Conservation (phyloP, 2,329 filamentous ascomycete species). For the Xylaria sp. region DNA sequence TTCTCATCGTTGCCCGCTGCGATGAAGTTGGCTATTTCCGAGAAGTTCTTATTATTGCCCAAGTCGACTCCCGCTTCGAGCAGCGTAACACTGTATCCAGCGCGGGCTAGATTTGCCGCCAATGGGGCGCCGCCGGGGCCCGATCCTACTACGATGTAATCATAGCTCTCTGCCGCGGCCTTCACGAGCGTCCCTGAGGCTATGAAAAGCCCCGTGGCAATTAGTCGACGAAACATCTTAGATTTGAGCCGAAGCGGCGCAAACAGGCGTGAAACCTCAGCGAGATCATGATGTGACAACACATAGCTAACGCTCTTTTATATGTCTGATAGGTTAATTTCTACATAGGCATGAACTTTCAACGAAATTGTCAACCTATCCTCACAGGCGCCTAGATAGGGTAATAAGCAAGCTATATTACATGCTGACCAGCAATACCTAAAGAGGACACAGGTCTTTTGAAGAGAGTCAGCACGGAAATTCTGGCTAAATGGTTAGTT, state of each 20-base stretch:
- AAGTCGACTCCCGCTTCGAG: constrained; percentile 67
- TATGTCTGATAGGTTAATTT: constrained; percentile 18
- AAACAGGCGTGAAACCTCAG: background rate
- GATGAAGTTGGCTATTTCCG: constrained; percentile 51
- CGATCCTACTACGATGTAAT: constrained; percentile 64
- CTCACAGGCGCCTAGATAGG: constrained; percentile 29
- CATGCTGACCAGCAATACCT: constrained; percentile 13
- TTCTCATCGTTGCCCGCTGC: constrained; percentile 55
- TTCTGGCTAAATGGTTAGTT: constrained; percentile 46
- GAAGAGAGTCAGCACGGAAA: constrained; percentile 19
- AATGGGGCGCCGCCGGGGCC: constrained; percentile 65
- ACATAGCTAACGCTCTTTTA: constrained; percentile 27
- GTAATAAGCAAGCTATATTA: constrained; percentile 36
- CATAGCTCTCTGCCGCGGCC: constrained; percentile 41
- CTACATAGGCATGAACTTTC: background rate
- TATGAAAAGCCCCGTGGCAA: constrained; percentile 38
- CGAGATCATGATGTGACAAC: background rate
- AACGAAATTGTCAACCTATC: constrained; percentile 8
- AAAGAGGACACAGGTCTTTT: constrained; percentile 10
- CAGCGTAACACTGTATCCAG: constrained; percentile 64
- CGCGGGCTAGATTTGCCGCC: constrained; percentile 64
- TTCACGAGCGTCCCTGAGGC: constrained; percentile 33
- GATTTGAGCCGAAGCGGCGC: background rate
- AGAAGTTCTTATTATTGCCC: constrained; percentile 49
- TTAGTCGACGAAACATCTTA: constrained; percentile 40